Evolutionary conservation across 2,329 filamentous ascomycete species (phyloP), one percentile per base, ranked within the genome.

Genomic region (Epichloe aotearoae): DNA sequence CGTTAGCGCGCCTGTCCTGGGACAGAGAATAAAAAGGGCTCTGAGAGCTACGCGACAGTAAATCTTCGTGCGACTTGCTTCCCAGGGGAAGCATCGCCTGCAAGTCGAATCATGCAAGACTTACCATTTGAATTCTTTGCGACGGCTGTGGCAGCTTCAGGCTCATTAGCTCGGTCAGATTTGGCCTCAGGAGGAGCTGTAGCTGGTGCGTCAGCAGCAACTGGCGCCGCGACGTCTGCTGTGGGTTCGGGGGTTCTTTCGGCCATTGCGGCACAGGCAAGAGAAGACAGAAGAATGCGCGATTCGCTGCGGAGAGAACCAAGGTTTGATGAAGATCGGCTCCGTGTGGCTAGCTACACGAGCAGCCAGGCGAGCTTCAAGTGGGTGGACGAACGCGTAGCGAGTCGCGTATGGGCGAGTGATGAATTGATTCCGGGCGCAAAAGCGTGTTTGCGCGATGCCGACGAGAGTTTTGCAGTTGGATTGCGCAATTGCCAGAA

Each of bases 171-270:
- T 45, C 58, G 54, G 37, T 57, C 53, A 49, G 52, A 37, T 43
- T 53, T 56, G 26, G 55, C 53, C 51, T 58, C 60, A 40, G 23
- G 20, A 20, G 54, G 38, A 37, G 61, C 60, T 12, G 55, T 26
- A 39, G 57, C 51, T 50, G 63, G 42, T 55, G 57, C 59, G 47
- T 60, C 58, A 54, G 64, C 61, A 43, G 65, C 64, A 50, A 57
- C 59, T 45, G 67, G 58, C 52, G 68, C 57, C 47, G 64, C 57
- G 51, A 57, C 62, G 50, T 67, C 65, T 51, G 62, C 55, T 50
- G 62, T 53, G 61, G 68, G 67, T 58, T 69, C 65, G 53, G 57
- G 57, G 46, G 61, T 49, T 56, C 64, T 64, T 52, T 71, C 68
- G 50, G 68, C 65, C 69, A 71, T 71, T 58, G 59, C 61, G 33